Conservation (phyloP, 169 alveolate genomes). For the Eimeria mitis region DNA sequence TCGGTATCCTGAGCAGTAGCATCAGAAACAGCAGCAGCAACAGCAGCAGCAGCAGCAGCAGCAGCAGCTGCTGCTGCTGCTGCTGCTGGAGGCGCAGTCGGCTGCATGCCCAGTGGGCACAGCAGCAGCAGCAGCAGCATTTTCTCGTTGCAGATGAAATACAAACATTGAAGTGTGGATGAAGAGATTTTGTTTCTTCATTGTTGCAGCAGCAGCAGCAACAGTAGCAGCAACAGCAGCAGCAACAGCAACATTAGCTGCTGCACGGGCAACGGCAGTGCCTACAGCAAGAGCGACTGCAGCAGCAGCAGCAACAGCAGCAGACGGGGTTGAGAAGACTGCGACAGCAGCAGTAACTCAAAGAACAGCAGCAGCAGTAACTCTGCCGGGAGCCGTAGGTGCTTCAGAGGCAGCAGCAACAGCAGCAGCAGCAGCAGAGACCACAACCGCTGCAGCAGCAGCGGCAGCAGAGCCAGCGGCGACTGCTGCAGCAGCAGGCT, state of each 20-base stretch:
- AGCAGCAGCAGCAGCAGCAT: neutral
- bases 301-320: slow-evolving; percentile 41
- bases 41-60: slow-evolving; percentile 13
- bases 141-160: neutral
- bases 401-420: neutral
- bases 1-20: neutral
- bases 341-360: slow-evolving; percentile 11
- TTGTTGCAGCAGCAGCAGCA: slow-evolving; percentile 19
- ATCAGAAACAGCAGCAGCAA: neutral
- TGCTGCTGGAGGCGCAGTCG: slow-evolving; percentile 15
- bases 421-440: slow-evolving; percentile 6
- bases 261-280: slow-evolving; percentile 23
- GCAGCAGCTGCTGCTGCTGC: slow-evolving; percentile 58
- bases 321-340: neutral
- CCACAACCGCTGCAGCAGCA: neutral
- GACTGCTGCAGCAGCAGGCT: slow-evolving; percentile 6
- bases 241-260: neutral
- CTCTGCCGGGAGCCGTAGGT: neutral
- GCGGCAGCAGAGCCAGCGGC: slow-evolving; percentile 1
- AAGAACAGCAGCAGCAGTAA: slow-evolving; percentile 23
- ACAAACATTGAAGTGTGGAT: neutral
- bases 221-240: neutral
- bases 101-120: slow-evolving; percentile 14
- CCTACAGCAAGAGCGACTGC: neutral
- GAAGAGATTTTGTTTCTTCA: neutral